Conservation (phyloP, 192 early-diverging fungal genomes). For the Linnemannia elongata region DNA sequence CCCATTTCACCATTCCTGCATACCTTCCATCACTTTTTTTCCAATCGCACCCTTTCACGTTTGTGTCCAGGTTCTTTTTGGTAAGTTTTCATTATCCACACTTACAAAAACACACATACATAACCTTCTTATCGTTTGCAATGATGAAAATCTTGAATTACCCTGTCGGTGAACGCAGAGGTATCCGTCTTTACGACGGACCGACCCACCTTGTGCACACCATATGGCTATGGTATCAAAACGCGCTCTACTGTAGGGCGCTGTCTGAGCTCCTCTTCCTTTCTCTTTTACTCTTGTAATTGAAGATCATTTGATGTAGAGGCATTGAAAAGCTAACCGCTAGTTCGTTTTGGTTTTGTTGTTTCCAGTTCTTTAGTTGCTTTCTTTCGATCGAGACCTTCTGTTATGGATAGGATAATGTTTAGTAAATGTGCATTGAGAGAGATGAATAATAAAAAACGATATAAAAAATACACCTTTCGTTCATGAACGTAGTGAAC, state of each 20-base stretch:
- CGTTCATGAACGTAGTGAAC: not conserved
- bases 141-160: conserved; percentile 52
- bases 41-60: not conserved
- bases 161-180: conserved; percentile 58
- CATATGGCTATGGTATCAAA: conserved; percentile 58
- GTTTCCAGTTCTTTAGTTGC: not conserved
- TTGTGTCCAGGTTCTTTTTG: not conserved
- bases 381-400: not conserved
- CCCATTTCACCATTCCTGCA: not conserved
- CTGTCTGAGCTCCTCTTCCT: conserved; percentile 39
- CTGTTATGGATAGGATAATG: not conserved
- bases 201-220: conserved; percentile 59
- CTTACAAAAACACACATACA: not conserved
- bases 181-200: conserved; percentile 56
- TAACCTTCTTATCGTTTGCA: not conserved
- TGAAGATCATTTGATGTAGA: not conserved
- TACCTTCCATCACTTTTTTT: not conserved
- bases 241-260: conserved; percentile 28
- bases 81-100: conserved; percentile 2
- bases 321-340: conserved; percentile 1
- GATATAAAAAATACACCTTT: not conserved
- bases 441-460: not conserved
- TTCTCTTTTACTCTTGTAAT: not conserved
- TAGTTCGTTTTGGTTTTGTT: not conserved
- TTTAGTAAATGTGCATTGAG: not conserved